Evolutionary conservation across 768 basidiomycete species (phyloP).

Genomic region (Panus rudis): DNA sequence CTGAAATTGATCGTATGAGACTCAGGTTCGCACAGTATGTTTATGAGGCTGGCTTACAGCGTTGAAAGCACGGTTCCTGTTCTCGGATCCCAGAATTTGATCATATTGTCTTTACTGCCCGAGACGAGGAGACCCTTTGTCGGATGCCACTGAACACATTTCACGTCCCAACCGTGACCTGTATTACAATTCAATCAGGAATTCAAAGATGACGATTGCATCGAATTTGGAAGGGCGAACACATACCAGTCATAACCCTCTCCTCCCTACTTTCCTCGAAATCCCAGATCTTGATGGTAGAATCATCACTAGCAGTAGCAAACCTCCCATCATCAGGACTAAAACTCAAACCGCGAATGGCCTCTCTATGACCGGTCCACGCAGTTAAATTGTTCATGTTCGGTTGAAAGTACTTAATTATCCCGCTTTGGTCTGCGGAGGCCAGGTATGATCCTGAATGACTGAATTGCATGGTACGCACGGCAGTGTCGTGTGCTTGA

Average conservation of each 20-base stretch:
- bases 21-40: background rate
- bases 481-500: slow-evolving; percentile 95
- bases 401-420: slow-evolving; percentile 98
- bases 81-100: slow-evolving; percentile 99
- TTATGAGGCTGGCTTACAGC: slow-evolving; percentile 43
- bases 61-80: slow-evolving; percentile 88
- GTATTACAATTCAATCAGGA: background rate
- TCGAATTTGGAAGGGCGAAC: background rate
- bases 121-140: slow-evolving; percentile 92
- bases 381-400: slow-evolving; percentile 98
- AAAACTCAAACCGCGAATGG: slow-evolving; percentile 86
- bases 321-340: slow-evolving; percentile 89
- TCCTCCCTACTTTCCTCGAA: slow-evolving; percentile 91
- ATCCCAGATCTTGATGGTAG: slow-evolving; percentile 90
- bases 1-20: slow-evolving; percentile 33
- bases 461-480: slow-evolving; percentile 84
- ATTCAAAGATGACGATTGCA: background rate
- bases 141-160: slow-evolving; percentile 98
- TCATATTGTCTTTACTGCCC: slow-evolving; percentile 95
- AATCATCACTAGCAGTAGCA: slow-evolving; percentile 94
- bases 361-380: slow-evolving; percentile 94
- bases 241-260: slow-evolving; percentile 70
- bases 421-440: slow-evolving; percentile 86
- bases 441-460: slow-evolving; percentile 92
- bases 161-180: slow-evolving; percentile 99